phyloP scores from a whole-genome alignment of 306 rosid genomes.

The Lupinus albus region DNA sequence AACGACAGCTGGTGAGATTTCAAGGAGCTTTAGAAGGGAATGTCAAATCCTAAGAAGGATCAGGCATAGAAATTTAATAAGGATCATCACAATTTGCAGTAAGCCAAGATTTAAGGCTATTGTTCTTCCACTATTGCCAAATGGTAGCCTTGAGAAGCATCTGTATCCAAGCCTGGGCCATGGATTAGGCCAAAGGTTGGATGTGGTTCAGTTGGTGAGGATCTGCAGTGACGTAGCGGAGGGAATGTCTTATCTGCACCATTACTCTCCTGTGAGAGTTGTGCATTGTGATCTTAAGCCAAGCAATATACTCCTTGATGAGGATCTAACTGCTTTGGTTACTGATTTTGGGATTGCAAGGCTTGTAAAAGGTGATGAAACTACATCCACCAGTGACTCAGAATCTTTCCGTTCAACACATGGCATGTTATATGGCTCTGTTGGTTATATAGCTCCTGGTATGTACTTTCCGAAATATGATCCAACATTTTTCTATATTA shows the following conservation, averaged over 20 bases:
- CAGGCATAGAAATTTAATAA: slow-evolving; percentile 81
- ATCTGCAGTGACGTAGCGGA: slow-evolving; percentile 90
- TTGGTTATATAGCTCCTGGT: slow-evolving; percentile 98
- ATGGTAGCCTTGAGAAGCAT: slow-evolving; percentile 86
- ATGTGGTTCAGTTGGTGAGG: slow-evolving; percentile 68
- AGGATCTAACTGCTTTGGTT: slow-evolving; percentile 80
- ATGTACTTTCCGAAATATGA: slow-evolving; percentile 34
- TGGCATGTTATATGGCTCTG: slow-evolving; percentile 78
- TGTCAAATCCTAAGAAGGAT: slow-evolving; percentile 70
- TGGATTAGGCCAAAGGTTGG: slow-evolving; percentile 48
- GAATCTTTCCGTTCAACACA: slow-evolving; percentile 65
- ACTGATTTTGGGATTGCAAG: slow-evolving; percentile 92
- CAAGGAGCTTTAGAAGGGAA: slow-evolving; percentile 80
- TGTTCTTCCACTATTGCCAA: slow-evolving; percentile 86
- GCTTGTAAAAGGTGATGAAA: slow-evolving; percentile 56
- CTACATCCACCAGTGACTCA: slow-evolving; percentile 33
- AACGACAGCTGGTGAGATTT: slow-evolving; percentile 52
- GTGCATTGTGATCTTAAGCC: slow-evolving; percentile 96
- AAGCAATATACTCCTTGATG: slow-evolving; percentile 83
- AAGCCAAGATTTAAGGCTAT: slow-evolving; percentile 81
- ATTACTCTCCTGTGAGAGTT: slow-evolving; percentile 74
- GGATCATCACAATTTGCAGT: slow-evolving; percentile 79
- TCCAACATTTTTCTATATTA: slow-evolving; percentile 26
- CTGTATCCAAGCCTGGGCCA: slow-evolving; percentile 65
- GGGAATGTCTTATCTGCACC: slow-evolving; percentile 86